A percentile compares a stretch with the other conserved stretches of the same genome.
Evolutionary conservation across 176 grass and related monocot genomes (phyloP).

Genomic region (Bonia amplexicaulis): DNA sequence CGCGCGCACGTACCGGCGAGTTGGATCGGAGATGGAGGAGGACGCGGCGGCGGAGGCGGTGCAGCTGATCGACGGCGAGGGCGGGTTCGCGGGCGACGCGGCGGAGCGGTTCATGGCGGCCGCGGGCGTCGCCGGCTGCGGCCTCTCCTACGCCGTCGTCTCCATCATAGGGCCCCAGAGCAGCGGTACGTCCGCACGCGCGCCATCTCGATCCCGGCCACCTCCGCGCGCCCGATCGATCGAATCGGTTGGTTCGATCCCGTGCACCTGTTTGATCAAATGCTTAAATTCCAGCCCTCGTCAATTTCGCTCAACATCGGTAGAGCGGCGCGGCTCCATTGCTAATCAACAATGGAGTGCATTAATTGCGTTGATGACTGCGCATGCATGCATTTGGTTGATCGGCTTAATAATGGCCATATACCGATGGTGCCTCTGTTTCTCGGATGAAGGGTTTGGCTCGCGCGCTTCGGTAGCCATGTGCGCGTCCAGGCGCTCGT

Average conservation of each 20-base stretch:
- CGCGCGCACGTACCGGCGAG: neutral
- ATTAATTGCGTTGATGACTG: neutral
- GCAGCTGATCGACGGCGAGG: conserved; percentile 63
- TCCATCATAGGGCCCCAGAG: conserved; percentile 67
- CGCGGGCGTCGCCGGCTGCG: conserved; percentile 37
- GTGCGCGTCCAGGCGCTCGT: too few species aligned
- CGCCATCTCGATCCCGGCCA: too few species aligned
- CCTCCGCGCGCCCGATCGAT: neutral
- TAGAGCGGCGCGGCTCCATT: neutral
- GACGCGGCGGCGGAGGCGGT: conserved; percentile 20
- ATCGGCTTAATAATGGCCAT: neutral
- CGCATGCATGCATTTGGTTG: neutral
- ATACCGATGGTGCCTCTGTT: neutral
- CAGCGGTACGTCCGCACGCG: conserved; percentile 42
- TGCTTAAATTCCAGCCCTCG: neutral
- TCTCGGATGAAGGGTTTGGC: neutral
- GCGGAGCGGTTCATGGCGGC: conserved; percentile 53
- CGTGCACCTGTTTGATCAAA: conserved; percentile 35
- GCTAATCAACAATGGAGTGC: neutral
- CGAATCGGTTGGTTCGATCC: neutral
- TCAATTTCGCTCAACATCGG: neutral
- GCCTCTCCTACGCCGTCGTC: conserved; percentile 68
- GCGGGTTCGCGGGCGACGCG: conserved; percentile 40
- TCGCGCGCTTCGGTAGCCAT: neutral
- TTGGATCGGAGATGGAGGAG: conserved; percentile 24